phyloP scores from a whole-genome alignment of 495 filamentous ascomycete genomes.

The Talaromyces liani region DNA sequence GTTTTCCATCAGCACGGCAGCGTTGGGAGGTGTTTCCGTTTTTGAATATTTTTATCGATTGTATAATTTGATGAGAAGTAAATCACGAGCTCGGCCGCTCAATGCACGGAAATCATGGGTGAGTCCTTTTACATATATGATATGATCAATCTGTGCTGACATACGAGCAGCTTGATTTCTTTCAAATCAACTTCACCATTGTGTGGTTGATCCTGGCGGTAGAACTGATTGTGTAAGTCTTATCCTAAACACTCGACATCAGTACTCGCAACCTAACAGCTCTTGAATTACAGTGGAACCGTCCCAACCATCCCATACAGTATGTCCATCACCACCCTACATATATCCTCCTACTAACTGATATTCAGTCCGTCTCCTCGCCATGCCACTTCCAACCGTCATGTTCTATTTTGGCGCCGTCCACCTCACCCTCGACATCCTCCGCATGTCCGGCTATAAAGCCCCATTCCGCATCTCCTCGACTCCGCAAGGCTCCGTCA shows the following conservation, averaged over 20 bases:
- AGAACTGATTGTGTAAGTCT: slow-evolving; percentile 47
- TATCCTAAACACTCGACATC: not conserved
- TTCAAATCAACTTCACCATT: slow-evolving; percentile 54
- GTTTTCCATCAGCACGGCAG: slow-evolving; percentile 50
- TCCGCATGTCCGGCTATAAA: slow-evolving; percentile 31
- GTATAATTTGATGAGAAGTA: slow-evolving; percentile 36
- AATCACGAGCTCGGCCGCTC: slow-evolving; percentile 44
- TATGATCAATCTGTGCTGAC: not conserved
- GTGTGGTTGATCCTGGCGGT: slow-evolving; percentile 41
- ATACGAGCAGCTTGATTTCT: slow-evolving; percentile 47
- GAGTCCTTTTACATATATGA: slow-evolving; percentile 7
- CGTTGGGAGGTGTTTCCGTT: slow-evolving; percentile 50
- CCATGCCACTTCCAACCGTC: slow-evolving; percentile 53
- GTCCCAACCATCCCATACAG: slow-evolving; percentile 31
- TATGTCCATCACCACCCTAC: slow-evolving; percentile 16
- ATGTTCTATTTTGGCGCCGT: slow-evolving; percentile 53
- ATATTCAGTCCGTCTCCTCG: slow-evolving; percentile 47
- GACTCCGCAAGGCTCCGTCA: slow-evolving; percentile 55
- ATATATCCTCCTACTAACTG: slow-evolving; percentile 15
- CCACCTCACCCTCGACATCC: slow-evolving; percentile 43
- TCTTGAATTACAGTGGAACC: slow-evolving; percentile 23
- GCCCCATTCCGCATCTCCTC: slow-evolving; percentile 70
- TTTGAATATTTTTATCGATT: slow-evolving; percentile 50
- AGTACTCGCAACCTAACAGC: not conserved
- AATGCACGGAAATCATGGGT: slow-evolving; percentile 45